phyloP scores from a whole-genome alignment of 805 yeast genomes.

The Yarrowia porcina region DNA sequence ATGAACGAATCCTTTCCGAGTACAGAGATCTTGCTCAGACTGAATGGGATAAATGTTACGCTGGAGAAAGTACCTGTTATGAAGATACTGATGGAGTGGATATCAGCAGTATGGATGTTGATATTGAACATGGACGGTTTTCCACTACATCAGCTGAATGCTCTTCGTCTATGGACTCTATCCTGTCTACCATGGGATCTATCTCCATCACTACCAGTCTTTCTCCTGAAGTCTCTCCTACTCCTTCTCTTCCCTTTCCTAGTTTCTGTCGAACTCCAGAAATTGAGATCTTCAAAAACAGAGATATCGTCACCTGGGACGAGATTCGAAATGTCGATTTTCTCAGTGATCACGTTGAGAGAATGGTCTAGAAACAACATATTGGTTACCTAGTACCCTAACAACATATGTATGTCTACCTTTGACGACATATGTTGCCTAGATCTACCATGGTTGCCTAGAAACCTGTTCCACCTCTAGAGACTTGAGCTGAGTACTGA shows the following conservation, averaged over 20 bases:
- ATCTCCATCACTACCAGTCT: not conserved
- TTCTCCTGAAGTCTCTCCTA: not conserved
- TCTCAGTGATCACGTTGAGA: not conserved
- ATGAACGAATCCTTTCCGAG: not conserved
- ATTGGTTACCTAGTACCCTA: too few species aligned
- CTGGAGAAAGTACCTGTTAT: not conserved
- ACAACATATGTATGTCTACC: too few species aligned
- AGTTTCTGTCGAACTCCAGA: conserved; percentile 5
- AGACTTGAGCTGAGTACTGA: too few species aligned
- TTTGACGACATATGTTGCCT: too few species aligned
- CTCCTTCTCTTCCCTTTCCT: conserved; percentile 1
- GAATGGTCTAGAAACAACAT: not conserved
- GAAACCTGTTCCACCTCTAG: too few species aligned
- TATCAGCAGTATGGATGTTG: not conserved
- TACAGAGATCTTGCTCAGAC: conserved; percentile 8
- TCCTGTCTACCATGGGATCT: not conserved
- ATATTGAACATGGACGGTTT: not conserved
- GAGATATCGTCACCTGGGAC: not conserved
- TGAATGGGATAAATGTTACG: conserved; percentile 12
- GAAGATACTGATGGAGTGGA: not conserved
- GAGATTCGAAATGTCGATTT: not conserved
- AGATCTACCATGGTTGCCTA: too few species aligned
- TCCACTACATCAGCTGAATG: not conserved
- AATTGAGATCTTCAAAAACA: not conserved
- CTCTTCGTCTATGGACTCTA: not conserved